phyloP scores from a whole-genome alignment of 495 filamentous ascomycete genomes.

The Annulohypoxylon stygium region DNA sequence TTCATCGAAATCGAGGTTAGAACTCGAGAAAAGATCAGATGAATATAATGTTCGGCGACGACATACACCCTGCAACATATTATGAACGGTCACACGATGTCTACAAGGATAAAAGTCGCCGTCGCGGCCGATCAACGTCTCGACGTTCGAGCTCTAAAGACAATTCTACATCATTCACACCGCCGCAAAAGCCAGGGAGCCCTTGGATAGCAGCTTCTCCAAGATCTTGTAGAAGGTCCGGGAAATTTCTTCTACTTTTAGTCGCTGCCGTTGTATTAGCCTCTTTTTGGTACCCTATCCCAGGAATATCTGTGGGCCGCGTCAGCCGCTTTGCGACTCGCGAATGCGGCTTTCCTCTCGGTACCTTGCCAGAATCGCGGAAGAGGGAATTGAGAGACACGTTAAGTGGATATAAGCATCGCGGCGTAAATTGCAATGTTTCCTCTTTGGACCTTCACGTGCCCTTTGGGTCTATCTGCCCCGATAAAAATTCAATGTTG shows the following conservation, averaged over 20 bases:
- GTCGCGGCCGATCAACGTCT: conserved; percentile 18
- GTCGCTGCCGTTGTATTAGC: background rate
- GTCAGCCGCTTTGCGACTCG: background rate
- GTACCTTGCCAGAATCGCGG: conserved; percentile 26
- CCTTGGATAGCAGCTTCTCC: conserved; percentile 25
- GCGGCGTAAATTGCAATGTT: conserved; percentile 58
- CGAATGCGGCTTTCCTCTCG: conserved; percentile 24
- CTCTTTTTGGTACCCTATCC: conserved; percentile 7
- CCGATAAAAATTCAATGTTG: conserved; percentile 56
- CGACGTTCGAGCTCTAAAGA: conserved; percentile 22
- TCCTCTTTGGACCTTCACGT: conserved; percentile 64
- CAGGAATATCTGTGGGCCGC: background rate
- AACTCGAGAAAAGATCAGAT: background rate
- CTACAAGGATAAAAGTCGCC: conserved; percentile 25
- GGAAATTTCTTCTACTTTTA: conserved; percentile 21
- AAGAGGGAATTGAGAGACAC: conserved; percentile 37
- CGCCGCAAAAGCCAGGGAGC: background rate
- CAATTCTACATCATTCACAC: background rate
- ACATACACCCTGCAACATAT: background rate
- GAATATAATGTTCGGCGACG: conserved; percentile 17
- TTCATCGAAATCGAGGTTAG: background rate
- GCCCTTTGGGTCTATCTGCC: conserved; percentile 61
- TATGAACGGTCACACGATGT: background rate
- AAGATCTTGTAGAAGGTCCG: conserved; percentile 13
- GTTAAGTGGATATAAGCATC: conserved; percentile 44